A percentile compares a stretch with the other conserved stretches of the same genome.
Conservation (phyloP, 495 filamentous ascomycete species). For the Penicillium bovifimosum region DNA sequence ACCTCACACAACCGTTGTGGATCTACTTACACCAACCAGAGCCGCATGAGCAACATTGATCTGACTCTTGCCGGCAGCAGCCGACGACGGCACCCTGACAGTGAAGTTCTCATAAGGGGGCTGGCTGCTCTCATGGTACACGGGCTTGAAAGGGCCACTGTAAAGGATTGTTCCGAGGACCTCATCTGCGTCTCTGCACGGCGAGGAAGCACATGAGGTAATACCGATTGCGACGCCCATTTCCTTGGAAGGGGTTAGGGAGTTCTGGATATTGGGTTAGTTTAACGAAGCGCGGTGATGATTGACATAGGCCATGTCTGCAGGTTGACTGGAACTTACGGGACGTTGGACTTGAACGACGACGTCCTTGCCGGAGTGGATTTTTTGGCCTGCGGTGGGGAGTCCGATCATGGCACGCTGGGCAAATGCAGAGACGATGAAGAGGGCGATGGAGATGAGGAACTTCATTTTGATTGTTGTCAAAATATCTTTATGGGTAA, state of each 20-base stretch:
- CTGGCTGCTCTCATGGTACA: slow-evolving; percentile 21
- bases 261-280: slow-evolving; percentile 15
- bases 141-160: slow-evolving; percentile 28
- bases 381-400: slow-evolving; percentile 33
- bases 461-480: slow-evolving; percentile 21
- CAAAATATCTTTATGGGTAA: neutral
- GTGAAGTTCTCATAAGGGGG: slow-evolving; percentile 38
- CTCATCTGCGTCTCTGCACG: slow-evolving; percentile 18
- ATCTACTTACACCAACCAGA: slow-evolving; percentile 33
- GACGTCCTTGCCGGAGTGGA: slow-evolving; percentile 18
- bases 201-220: slow-evolving; percentile 15
- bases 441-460: slow-evolving; percentile 17
- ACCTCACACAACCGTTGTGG: neutral
- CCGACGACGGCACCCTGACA: slow-evolving; percentile 21
- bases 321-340: slow-evolving; percentile 13
- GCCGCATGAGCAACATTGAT: slow-evolving; percentile 32
- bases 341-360: slow-evolving; percentile 32
- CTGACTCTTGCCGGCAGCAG: slow-evolving; percentile 18
- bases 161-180: slow-evolving; percentile 28
- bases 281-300: neutral
- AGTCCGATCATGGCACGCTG: slow-evolving; percentile 63
- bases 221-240: slow-evolving; percentile 33
- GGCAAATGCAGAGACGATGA: slow-evolving; percentile 48
- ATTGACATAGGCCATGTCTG: neutral
- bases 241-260: slow-evolving; percentile 25